phyloP scores from a whole-genome alignment of 2,329 filamentous ascomycete genomes.

The Microascus cirrosus region DNA sequence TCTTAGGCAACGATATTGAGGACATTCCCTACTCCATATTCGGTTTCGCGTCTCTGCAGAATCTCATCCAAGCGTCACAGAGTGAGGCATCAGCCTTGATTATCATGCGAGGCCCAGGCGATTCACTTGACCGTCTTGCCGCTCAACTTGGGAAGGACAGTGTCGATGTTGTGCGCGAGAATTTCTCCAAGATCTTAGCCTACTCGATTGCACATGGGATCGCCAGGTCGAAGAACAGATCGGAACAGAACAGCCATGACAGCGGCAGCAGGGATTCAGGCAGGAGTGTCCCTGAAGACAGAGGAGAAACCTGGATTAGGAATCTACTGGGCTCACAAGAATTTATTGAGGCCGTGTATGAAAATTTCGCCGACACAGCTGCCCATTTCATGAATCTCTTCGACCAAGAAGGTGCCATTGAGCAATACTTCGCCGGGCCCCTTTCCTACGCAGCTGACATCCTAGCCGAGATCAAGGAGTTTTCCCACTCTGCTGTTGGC shows the following conservation, averaged over 20 bases:
- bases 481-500: slow-evolving; percentile 51
- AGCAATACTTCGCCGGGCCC: slow-evolving; percentile 53
- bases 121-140: slow-evolving; percentile 50
- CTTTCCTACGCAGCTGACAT: slow-evolving; percentile 49
- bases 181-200: slow-evolving; percentile 69
- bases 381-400: slow-evolving; percentile 66
- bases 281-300: not conserved
- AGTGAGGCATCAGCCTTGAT: slow-evolving; percentile 72
- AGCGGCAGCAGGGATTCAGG: not conserved
- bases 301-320: slow-evolving; percentile 7
- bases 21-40: slow-evolving; percentile 80
- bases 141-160: slow-evolving; percentile 40
- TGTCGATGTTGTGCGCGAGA: slow-evolving; percentile 47
- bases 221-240: slow-evolving; percentile 6
- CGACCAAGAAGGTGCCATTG: slow-evolving; percentile 64
- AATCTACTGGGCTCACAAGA: slow-evolving; percentile 55
- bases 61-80: slow-evolving; percentile 60
- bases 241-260: slow-evolving; percentile 1
- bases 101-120: slow-evolving; percentile 66
- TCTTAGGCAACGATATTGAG: slow-evolving; percentile 54
- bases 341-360: slow-evolving; percentile 52
- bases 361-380: slow-evolving; percentile 67
- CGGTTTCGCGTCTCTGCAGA: slow-evolving; percentile 56
- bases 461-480: slow-evolving; percentile 57
- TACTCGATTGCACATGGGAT: slow-evolving; percentile 63